Evolutionary conservation across 441 rosid genomes (phyloP).

Genomic region (Arabidopsis hybrid): DNA sequence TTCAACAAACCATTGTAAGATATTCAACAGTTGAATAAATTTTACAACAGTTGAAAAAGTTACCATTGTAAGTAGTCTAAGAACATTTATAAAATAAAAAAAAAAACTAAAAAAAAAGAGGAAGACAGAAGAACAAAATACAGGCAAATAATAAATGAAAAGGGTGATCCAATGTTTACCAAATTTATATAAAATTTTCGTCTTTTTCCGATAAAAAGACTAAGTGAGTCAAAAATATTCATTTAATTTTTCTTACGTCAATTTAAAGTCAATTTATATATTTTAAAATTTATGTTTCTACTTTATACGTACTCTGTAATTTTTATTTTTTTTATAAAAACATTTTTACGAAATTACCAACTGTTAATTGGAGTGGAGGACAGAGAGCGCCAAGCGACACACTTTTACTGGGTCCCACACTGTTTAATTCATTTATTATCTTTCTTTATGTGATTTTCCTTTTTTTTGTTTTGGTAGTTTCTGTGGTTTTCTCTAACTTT

Average conservation of each 20-base stretch:
- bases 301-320: background rate
- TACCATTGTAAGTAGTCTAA: too few species aligned
- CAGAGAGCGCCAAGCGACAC: slow-evolving; percentile 56
- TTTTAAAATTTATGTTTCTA: background rate
- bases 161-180: slow-evolving; percentile 37
- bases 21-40: too few species aligned
- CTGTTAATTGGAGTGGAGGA: slow-evolving; percentile 48
- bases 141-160: slow-evolving; percentile 28
- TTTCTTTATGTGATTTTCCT: background rate
- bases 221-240: background rate
- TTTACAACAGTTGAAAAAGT: too few species aligned
- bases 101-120: background rate
- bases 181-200: background rate
- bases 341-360: slow-evolving; percentile 30
- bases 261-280: background rate
- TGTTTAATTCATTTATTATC: background rate
- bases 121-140: slow-evolving; percentile 24
- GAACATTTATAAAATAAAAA: too few species aligned
- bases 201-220: slow-evolving; percentile 18
- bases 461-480: background rate
- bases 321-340: background rate
- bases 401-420: slow-evolving; percentile 51
- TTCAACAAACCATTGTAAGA: too few species aligned
- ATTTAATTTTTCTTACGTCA: background rate
- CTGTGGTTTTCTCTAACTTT: background rate